Evolutionary conservation across 768 basidiomycete genomes (phyloP).

Genomic region (Tricholoma sp.): DNA sequence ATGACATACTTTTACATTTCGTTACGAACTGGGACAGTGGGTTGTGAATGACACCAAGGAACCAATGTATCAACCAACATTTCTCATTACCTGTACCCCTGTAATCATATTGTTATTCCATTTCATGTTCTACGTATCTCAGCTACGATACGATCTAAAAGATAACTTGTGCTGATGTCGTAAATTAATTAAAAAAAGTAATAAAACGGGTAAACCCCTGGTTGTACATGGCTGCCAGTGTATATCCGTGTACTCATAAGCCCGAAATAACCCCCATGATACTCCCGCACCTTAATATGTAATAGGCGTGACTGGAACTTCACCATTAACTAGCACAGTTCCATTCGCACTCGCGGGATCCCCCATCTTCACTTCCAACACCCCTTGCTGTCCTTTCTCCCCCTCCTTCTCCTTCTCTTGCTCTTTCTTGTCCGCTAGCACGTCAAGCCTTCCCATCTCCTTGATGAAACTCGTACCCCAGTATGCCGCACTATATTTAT

Average conservation of each 20-base stretch:
- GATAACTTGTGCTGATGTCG: not conserved
- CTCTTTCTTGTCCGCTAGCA: constrained; percentile 33
- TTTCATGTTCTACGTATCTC: not conserved
- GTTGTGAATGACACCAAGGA: too few relatives aligned
- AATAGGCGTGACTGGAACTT: not conserved
- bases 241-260: not conserved
- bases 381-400: constrained; percentile 21
- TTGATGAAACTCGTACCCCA: constrained; percentile 90
- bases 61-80: too few relatives aligned
- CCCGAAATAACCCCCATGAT: too few relatives aligned
- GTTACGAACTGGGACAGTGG: not conserved
- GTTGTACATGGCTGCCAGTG: not conserved
- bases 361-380: constrained; percentile 20
- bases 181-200: not conserved
- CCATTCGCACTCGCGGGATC: constrained; percentile 20
- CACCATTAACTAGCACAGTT: constrained; percentile 16
- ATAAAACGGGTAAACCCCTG: not conserved
- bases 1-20: not conserved
- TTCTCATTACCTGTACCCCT: not conserved
- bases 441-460: constrained; percentile 68
- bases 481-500: constrained; percentile 89
- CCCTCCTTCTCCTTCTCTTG: constrained; percentile 22
- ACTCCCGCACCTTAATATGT: not conserved
- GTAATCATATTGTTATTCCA: not conserved
- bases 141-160: not conserved